Evolutionary conservation across 1,284 basidiomycete genomes (phyloP).

Genomic region (Phylloboletellus chloephorus): DNA sequence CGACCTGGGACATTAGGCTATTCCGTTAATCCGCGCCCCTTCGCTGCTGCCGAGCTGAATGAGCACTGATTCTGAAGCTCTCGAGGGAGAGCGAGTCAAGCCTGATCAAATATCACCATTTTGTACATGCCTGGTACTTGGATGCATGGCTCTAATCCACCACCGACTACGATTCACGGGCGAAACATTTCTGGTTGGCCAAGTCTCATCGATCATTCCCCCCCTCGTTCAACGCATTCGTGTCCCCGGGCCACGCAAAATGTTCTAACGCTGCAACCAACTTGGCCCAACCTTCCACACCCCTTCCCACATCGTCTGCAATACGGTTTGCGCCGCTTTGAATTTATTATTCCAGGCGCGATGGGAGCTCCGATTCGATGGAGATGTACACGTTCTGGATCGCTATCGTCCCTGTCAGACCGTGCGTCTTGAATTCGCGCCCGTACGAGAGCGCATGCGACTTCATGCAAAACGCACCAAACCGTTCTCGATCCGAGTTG

Average conservation of each 20-base stretch:
- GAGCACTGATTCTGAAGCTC: background rate
- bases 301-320: background rate
- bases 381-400: slow-evolving; percentile 46
- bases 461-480: slow-evolving; percentile 41
- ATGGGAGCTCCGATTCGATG: background rate
- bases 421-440: slow-evolving; percentile 38
- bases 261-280: background rate
- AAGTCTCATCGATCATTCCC: no score
- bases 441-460: slow-evolving; percentile 40
- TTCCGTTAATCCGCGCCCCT: background rate
- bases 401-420: slow-evolving; percentile 38
- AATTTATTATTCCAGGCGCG: background rate
- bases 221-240: no score
- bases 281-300: background rate
- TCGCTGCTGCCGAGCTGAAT: background rate
- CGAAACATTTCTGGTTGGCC: no score
- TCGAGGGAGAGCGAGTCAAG: background rate
- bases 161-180: no score
- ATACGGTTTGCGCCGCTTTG: background rate
- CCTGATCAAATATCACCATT: no score
- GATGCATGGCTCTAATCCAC: no score
- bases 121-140: no score
- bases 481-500: background rate
- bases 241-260: no score
- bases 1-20: background rate